Evolutionary conservation across 306 rosid species (phyloP), one percentile per base, ranked within the genome.

Genomic region (Cyamopsis tetragonoloba): DNA sequence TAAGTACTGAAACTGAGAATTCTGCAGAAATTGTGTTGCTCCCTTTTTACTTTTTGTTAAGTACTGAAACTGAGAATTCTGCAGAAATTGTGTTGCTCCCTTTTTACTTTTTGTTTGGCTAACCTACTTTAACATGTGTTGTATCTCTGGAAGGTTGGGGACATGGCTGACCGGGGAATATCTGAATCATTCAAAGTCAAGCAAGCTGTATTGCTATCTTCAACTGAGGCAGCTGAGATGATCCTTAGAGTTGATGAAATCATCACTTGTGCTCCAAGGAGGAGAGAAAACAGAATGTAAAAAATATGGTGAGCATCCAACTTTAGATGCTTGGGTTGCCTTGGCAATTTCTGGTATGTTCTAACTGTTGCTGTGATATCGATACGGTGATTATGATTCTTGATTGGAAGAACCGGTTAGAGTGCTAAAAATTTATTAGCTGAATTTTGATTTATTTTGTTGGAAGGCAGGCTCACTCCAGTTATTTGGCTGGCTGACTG

Each of bases 171-270:
- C 50, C 72, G 72, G 22, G 99, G 99, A 7, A 95, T 90, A 27
- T 85, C 75, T 19, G 99, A 95, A 81, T 62, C 97, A 4, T 93
- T 93, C 77, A 88, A 90, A 79, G 97, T 90, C 41, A 93, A 93
- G 91, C 96, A 90, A 41, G 97, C 99, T 27, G 85, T 93, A 26
- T 75, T 93, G 82, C 88, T 90, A 22, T 95, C 99, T 53, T 81
- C 99, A 9, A 95, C 97, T 5, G 99, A 90, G 84, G 99, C 97
- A 8, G 92, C 95, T 64, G 99, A 90, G 81, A 95, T 93, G 99
- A 88, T 93, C 75, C 99, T 93, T 31, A 82, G 99, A 79, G 97
- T 93, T 50, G 99, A 95, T 66, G 96, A 88, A 79, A 95, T 95
- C 83, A 90, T 95, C 71, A 90, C 96, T 0, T 93, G 99, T 72